phyloP scores from a whole-genome alignment of 2,329 filamentous ascomycete species.

The Sclerotinia subarctica region DNA sequence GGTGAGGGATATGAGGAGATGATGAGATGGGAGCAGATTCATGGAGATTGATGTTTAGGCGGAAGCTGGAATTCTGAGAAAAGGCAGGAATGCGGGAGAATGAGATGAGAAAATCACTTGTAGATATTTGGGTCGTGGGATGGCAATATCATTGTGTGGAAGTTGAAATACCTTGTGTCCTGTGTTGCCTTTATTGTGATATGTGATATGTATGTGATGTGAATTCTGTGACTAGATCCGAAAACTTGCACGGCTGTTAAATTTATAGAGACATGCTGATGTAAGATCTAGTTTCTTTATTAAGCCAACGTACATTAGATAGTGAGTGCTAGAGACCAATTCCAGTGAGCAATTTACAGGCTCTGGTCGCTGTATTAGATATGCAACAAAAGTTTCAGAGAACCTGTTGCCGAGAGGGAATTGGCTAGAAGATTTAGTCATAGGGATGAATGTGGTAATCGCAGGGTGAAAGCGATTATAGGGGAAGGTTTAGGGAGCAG shows the following conservation, averaged over 20 bases:
- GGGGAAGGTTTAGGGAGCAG: too few relatives aligned
- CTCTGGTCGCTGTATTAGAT: background rate
- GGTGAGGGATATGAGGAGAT: background rate
- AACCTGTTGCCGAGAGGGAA: background rate
- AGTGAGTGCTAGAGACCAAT: background rate
- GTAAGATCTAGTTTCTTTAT: background rate
- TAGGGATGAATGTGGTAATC: background rate
- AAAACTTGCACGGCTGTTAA: background rate
- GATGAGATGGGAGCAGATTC: too few relatives aligned
- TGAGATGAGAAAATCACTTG: background rate
- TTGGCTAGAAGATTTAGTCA: background rate
- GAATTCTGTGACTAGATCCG: background rate
- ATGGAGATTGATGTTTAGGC: too few relatives aligned
- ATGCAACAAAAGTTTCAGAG: background rate
- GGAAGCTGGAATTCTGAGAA: background rate
- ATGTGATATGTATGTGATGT: background rate
- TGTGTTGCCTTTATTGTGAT: background rate
- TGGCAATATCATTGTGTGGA: slow-evolving; percentile 14
- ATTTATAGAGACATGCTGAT: background rate
- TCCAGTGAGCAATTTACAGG: too few relatives aligned
- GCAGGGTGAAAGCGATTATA: background rate
- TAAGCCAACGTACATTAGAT: too few relatives aligned
- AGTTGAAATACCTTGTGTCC: background rate
- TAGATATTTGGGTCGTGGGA: background rate
- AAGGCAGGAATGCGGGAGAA: background rate